Evolutionary conservation across 2,329 filamentous ascomycete species (phyloP), one percentile per base, ranked within the genome.

Genomic region (Phialemonium atrogriseum): DNA sequence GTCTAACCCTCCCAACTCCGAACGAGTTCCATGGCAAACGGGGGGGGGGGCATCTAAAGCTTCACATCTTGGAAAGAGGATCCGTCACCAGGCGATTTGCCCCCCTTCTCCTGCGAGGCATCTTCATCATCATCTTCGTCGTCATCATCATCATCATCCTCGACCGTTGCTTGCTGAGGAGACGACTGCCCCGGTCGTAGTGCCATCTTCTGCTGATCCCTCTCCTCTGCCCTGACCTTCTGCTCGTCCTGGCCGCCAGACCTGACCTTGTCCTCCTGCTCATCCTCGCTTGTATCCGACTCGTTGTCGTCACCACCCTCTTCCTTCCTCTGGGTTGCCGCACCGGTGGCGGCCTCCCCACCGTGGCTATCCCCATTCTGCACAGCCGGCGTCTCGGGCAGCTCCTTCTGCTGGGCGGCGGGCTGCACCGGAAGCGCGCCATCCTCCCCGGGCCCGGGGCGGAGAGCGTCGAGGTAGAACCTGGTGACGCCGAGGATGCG

Each of bases 401-500:
- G 38, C 24, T 59, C 52, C 40, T 60, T 63, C 24, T 60, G 49
- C 7, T 43, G 45, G 2, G 39, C 34, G 10, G 40, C 30, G 7
- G 45, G 38, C 8, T 42, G 24, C 10, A 42, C 30, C 27, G 26
- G 16, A 16, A 15, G n/a, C 16, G 16, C 3, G 13, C 18, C 14
- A 13, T 61, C 54, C 30, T 62, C 56, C 38, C 43, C 43, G 7
- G 48, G 41, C 6, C 33, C 11, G 15, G 39, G 64, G 24, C 67
- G 58, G 45, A 73, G 59, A 15, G 89, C 91, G 52, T 95, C 88
- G 19, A 98, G 71, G 57, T 98, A 98, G 60, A 95, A 98, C 46
- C 88, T 88, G 46, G 91, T 80, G 18, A 96, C 91, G 30, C 89
- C 87, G 4, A 96, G 80, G 41, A 98, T 94, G 37, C 87, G 77